These are phyloP conservation scores for Aspergillus phoenicis DNA, from an alignment of 2,329 filamentous ascomycete species.

Conservation along the genomic window DNA sequence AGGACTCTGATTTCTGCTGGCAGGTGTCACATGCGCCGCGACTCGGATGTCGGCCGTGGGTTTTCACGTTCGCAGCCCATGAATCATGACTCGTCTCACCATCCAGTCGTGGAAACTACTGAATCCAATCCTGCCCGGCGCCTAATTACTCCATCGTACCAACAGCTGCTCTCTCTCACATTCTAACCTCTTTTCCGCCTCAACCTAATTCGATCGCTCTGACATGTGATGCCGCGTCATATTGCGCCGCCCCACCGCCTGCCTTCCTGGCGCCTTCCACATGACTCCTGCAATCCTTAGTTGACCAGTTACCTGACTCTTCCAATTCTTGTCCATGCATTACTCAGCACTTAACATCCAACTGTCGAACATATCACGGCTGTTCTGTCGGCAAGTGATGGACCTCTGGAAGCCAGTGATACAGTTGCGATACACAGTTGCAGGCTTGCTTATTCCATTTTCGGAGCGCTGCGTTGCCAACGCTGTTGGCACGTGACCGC, in stretches of 20 bases:
- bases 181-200: neutral
- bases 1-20: neutral
- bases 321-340: too few species aligned
- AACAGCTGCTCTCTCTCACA: neutral
- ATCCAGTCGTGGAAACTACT: slow-evolving; percentile 2
- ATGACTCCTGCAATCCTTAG: neutral
- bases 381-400: too few species aligned
- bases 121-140: neutral
- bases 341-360: too few species aligned
- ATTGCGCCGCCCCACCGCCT: slow-evolving; percentile 9
- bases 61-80: neutral
- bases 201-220: neutral
- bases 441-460: too few species aligned
- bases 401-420: too few species aligned
- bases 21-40: neutral
- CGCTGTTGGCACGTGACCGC: too few species aligned
- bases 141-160: neutral
- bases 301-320: too few species aligned
- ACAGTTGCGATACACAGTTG: too few species aligned
- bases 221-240: slow-evolving; percentile 8
- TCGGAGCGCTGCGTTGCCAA: too few species aligned
- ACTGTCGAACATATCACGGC: too few species aligned
- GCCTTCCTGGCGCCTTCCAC: neutral
- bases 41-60: neutral
- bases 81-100: neutral